A percentile compares a stretch with the other conserved stretches of the same genome.
Conservation (phyloP, 345 rosid species). For the Arabis hirsuta region DNA sequence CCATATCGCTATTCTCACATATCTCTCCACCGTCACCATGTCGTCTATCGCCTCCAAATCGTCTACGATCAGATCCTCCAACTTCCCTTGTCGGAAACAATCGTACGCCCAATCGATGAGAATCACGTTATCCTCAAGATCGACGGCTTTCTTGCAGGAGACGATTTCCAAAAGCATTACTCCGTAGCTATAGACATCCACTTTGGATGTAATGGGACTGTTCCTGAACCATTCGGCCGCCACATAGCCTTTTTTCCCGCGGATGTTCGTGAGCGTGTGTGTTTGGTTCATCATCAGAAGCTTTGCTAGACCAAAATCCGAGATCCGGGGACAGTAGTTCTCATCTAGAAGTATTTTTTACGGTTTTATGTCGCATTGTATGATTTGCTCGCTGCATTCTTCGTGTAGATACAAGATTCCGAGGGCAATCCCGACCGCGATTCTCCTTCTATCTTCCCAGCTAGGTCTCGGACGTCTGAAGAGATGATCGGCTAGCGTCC, state of each 20-base stretch:
- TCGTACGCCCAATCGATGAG: slow-evolving; percentile 56
- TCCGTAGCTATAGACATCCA: slow-evolving; percentile 47
- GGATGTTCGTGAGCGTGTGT: slow-evolving; percentile 44
- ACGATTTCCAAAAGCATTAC: slow-evolving; percentile 47
- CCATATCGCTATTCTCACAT: slow-evolving; percentile 58
- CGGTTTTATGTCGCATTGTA: slow-evolving; percentile 59
- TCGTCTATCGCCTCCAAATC: slow-evolving; percentile 53
- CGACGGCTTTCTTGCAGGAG: slow-evolving; percentile 44
- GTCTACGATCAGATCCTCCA: slow-evolving; percentile 39
- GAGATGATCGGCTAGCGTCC: slow-evolving; percentile 44
- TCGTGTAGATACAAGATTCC: slow-evolving; percentile 57
- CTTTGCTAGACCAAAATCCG: slow-evolving; percentile 58
- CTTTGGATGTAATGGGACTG: slow-evolving; percentile 40
- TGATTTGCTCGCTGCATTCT: slow-evolving; percentile 53
- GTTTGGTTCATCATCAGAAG: slow-evolving; percentile 49
- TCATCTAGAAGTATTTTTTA: slow-evolving; percentile 54
- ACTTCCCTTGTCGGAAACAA: slow-evolving; percentile 41
- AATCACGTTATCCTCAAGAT: slow-evolving; percentile 23
- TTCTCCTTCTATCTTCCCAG: slow-evolving; percentile 50
- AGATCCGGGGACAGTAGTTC: slow-evolving; percentile 36
- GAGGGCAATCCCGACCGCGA: slow-evolving; percentile 43
- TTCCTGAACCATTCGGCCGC: slow-evolving; percentile 58
- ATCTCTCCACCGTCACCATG: slow-evolving; percentile 43
- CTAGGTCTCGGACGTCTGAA: slow-evolving; percentile 44
- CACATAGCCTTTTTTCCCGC: slow-evolving; percentile 56